Evolutionary conservation across 176 grass and related monocot genomes (phyloP), one percentile per base, ranked within the genome.

Genomic region (Avena atlantica): DNA sequence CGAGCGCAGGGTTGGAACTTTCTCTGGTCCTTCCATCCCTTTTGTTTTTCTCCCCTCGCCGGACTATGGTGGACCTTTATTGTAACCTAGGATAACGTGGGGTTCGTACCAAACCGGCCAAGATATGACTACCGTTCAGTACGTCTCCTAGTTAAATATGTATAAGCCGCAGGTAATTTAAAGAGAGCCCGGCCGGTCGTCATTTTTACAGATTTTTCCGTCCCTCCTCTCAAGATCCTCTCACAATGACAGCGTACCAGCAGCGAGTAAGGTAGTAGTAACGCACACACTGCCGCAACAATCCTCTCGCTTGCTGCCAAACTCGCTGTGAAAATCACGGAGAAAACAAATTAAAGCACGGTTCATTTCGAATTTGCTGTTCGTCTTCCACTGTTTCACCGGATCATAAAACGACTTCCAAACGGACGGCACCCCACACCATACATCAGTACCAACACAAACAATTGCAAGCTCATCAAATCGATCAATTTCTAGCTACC

Each of bases 31-130:
- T 6, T 31, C 11, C 9, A 1, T 66, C 25, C 4, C 0, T n/a
- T 44, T 31, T 52, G 12, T 37, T 78, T 2, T 14, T 16, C 8
- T 50, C 49, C 49, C 8, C 45, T 9, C 10, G 0, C 16, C 17
- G 21, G 37, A 76, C 73, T 51, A 2, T 2, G 52, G 52, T 1
- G 12, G 3, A 20, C 19, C 11, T 23, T 44, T 58, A 20, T 56
- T 61, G 58, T 63, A 78, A 73, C 73, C 79, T 83, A 83, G 73
- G 72, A 73, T 52, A 86, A 83, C 84, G 62, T 59, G 78, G 70
- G 29, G 37, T 2, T 34, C 25, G 25, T 45, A 90, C 78, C 52
- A 63, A 85, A 86, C 19, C 78, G 8, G 8, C 5, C 42, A 89
- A 27, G 27, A 68, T 78, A 80, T 71, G 49, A 12, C 14, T n/a